Conservation (phyloP, 2,329 filamentous ascomycete genomes). For the Ciborinia camelliae region DNA sequence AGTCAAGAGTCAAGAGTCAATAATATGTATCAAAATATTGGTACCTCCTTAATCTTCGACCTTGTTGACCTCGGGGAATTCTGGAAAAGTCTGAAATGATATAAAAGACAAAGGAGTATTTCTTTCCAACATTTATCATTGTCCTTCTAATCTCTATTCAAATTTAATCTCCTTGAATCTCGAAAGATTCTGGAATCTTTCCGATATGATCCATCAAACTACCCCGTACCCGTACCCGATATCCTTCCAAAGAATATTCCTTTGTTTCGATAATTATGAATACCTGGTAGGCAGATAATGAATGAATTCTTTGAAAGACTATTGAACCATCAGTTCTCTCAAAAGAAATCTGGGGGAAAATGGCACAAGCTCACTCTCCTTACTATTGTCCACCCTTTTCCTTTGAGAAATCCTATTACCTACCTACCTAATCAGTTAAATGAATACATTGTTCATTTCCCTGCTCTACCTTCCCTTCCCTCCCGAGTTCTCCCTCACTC, state of each 20-base stretch:
- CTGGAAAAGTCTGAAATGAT: neutral
- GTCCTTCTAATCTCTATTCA: neutral
- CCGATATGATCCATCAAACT: neutral
- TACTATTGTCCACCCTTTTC: neutral
- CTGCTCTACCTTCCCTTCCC: too few species aligned
- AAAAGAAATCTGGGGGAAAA: conserved; percentile 2
- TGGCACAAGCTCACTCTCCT: neutral
- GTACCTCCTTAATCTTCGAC: neutral
- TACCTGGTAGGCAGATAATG: too few species aligned
- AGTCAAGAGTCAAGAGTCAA: too few species aligned
- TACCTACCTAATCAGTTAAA: neutral
- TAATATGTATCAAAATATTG: neutral
- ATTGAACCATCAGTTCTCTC: neutral
- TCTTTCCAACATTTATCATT: neutral
- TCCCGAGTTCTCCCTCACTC: too few species aligned
- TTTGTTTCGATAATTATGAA: neutral
- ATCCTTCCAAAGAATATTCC: neutral
- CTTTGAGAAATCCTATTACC: neutral
- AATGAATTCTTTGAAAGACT: neutral
- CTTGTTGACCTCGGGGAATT: neutral
- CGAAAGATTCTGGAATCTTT: neutral
- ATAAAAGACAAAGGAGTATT: neutral
- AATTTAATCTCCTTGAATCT: neutral
- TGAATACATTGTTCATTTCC: neutral
- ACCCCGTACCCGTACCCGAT: too few species aligned